phyloP scores from a whole-genome alignment of 192 early-diverging fungal species.

The Backusella tarrabulga region DNA sequence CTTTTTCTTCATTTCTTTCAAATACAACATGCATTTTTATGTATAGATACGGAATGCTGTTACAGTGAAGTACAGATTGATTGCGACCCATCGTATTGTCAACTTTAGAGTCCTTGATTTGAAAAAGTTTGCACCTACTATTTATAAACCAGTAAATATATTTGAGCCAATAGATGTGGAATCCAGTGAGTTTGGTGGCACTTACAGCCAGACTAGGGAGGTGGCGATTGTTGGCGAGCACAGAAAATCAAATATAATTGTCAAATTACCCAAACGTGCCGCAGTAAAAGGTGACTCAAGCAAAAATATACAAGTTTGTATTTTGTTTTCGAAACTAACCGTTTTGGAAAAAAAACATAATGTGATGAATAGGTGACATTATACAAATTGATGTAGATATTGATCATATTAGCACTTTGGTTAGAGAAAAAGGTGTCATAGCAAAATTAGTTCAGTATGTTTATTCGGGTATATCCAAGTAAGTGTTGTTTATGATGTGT shows the following conservation, averaged over 20 bases:
- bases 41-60: background rate
- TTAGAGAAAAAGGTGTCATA: background rate
- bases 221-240: background rate
- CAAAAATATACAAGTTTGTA: background rate
- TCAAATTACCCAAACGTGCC: constrained; percentile 7
- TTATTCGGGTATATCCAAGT: constrained; percentile 3
- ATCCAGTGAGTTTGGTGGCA: background rate
- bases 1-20: background rate
- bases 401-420: constrained; percentile 8
- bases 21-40: background rate
- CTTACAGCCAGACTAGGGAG: background rate
- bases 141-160: background rate
- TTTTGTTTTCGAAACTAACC: background rate
- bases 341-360: background rate
- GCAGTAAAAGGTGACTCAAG: constrained; percentile 6
- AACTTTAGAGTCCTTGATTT: background rate
- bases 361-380: background rate
- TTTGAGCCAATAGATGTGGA: constrained; percentile 7
- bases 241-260: constrained; percentile 1
- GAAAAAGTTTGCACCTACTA: background rate
- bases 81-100: background rate
- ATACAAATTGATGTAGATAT: constrained; percentile 5
- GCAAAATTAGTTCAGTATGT: constrained; percentile 3
- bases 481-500: background rate
- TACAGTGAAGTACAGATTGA: background rate